Evolutionary conservation across 2,329 filamentous ascomycete genomes (phyloP), one percentile per base, ranked within the genome.

Genomic region (Botrytis hyacinthi): DNA sequence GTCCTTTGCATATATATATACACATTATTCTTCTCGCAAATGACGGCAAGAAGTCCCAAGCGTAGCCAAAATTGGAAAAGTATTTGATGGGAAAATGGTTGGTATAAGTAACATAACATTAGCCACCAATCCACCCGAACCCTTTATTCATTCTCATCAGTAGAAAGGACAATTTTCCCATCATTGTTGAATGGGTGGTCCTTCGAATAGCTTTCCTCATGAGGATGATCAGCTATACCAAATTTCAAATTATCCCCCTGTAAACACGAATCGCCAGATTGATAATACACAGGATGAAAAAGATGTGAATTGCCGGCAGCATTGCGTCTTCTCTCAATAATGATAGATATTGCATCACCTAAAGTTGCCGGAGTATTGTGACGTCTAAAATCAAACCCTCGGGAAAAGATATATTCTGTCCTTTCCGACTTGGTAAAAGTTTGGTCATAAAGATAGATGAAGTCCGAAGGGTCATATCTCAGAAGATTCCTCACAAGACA

Each of bases 401-500:
- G 76, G 7, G 72, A 73, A 32, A 73, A 74, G 20, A 80, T 70
- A 44, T 78, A 80, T 37, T 78, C 78, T 14, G 76, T 59, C 14
- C 79, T 74, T 66, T 80, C 76, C 14, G 70, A 62, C 67, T 80
- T 80, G 16, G 78, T 80, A 16, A 59, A 76, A 14, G 79, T 80
- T 60, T 79, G 74, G 54, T 80, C 79, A 37, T 78, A 74, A 0
- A 80, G 76, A 60, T 80, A 76, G 3, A 80, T 71, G 16, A 80
- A 65, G 57, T 79, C 79, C 7, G 73, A 74, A 5, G 79, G 79
- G 26, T 73, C 75, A 20, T 79, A 74, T 70, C 80, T 80, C 71
- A 79, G 77, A 42, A 80, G 76, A 68, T 77, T 77, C 5, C 75
- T 68, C 10, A 80, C 74, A 0, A 80, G 74, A 4, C 71, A 67